phyloP scores from a whole-genome alignment of 2,329 filamentous ascomycete species.

The Penicillium sp. region DNA sequence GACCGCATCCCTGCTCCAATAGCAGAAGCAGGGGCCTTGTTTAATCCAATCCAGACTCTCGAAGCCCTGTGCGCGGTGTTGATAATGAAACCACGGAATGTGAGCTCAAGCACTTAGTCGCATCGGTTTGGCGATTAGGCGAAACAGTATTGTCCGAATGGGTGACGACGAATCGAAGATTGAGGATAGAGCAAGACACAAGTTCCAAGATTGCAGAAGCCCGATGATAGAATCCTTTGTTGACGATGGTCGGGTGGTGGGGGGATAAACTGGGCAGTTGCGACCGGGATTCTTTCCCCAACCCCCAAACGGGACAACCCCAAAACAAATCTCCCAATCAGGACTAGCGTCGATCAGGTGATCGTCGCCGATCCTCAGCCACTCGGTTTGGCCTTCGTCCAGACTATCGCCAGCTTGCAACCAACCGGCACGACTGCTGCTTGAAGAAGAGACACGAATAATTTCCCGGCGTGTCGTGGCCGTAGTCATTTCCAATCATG shows the following conservation, averaged over 20 bases:
- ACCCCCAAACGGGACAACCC: conserved; percentile 24
- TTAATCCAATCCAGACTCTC: conserved; percentile 13
- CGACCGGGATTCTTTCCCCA: conserved; percentile 30
- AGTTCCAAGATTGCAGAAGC: conserved; percentile 8
- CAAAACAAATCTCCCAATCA: conserved; percentile 49
- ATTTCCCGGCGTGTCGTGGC: not conserved
- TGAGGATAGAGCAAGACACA: not conserved
- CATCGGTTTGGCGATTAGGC: conserved; percentile 11
- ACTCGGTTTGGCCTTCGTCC: not conserved
- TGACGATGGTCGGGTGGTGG: conserved; percentile 28
- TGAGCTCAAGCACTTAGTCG: conserved; percentile 19
- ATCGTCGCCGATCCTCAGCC: conserved; percentile 30
- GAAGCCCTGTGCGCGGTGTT: conserved; percentile 3
- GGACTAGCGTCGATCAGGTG: conserved; percentile 35
- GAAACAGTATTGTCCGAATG: conserved; percentile 5
- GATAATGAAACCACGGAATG: conserved; percentile 18
- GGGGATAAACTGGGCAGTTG: conserved; percentile 25
- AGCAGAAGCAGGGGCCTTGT: conserved; percentile 31
- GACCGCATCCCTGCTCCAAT: conserved; percentile 46
- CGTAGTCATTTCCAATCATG: too few relatives aligned
- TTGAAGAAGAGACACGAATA: not conserved
- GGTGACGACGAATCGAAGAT: not conserved
- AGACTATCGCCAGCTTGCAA: not conserved
- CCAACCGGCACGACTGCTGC: not conserved
- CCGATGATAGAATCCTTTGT: conserved; percentile 30